These are phyloP conservation scores for Mycena citricolor DNA, from an alignment of 1,284 basidiomycete genomes.

Conservation along the genomic window DNA sequence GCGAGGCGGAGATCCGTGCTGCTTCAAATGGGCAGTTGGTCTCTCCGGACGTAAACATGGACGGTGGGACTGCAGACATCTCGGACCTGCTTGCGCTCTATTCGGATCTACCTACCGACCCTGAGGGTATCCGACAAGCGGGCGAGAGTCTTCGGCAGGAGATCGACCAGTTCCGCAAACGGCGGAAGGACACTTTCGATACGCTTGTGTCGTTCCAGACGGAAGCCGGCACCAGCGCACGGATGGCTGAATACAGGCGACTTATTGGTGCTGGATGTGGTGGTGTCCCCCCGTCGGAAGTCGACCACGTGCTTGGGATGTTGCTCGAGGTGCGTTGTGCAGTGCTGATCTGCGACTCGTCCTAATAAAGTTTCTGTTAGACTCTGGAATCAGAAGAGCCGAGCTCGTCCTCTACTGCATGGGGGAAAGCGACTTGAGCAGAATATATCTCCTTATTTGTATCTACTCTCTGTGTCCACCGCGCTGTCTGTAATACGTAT, in stretches of 20 bases:
- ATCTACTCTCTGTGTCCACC: constrained; percentile 15
- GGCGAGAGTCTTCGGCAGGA: constrained; percentile 67
- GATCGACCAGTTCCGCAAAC: constrained; percentile 62
- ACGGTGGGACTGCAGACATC: constrained; percentile 59
- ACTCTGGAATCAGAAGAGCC: constrained; percentile 75
- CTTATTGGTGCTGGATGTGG: constrained; percentile 87
- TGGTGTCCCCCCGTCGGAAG: constrained; percentile 81
- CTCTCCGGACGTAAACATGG: constrained; percentile 42
- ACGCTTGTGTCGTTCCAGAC: constrained; percentile 79
- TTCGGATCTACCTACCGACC: constrained; percentile 54
- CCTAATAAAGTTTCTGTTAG: constrained; percentile 35
- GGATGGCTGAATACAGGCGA: constrained; percentile 84
- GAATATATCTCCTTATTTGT: constrained; percentile 13
- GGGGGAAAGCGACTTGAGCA: constrained; percentile 31
- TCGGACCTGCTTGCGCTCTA: constrained; percentile 62
- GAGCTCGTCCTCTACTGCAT: constrained; percentile 51
- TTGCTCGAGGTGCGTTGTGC: constrained; percentile 69
- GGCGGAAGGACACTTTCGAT: constrained; percentile 71
- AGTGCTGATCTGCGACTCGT: constrained; percentile 1
- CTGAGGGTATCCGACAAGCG: constrained; percentile 54
- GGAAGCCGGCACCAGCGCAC: constrained; percentile 84
- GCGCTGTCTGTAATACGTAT: constrained; percentile 18
- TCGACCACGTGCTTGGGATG: constrained; percentile 82
- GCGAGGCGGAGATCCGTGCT: constrained; percentile 66
- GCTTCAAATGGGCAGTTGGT: constrained; percentile 53